A percentile compares a stretch with the other conserved stretches of the same genome.
Evolutionary conservation across 352 stramenopile genomes (phyloP).

Genomic region (Globisporangium okanoganense): DNA sequence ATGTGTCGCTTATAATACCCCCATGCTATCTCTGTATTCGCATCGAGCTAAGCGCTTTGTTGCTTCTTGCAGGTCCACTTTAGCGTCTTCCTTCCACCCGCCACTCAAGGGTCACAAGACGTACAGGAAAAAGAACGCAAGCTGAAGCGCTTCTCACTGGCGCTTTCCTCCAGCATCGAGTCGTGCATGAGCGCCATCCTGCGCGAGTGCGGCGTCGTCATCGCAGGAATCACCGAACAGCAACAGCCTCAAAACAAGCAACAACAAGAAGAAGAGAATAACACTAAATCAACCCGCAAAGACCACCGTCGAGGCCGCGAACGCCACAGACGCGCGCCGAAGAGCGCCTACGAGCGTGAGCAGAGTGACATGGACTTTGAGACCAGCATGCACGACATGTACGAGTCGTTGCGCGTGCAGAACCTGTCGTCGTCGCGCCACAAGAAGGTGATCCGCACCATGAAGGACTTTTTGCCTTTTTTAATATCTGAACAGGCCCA

Average conservation of each 20-base stretch:
- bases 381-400: conserved; percentile 39
- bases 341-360: conserved; percentile 4
- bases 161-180: conserved; percentile 44
- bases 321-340: conserved; percentile 9
- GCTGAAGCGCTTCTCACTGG: conserved; percentile 48
- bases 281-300: not conserved
- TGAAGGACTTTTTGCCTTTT: conserved; percentile 40
- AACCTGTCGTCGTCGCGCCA: conserved; percentile 17
- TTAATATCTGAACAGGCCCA: conserved; percentile 33
- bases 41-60: not conserved
- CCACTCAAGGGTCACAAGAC: not conserved
- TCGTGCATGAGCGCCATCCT: conserved; percentile 44
- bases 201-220: conserved; percentile 39
- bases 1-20: not conserved
- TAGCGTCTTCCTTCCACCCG: conserved; percentile 23
- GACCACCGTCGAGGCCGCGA: conserved; percentile 1
- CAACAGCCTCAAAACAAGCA: not conserved
- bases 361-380: conserved; percentile 53
- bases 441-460: conserved; percentile 31
- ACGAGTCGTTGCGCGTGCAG: conserved; percentile 18
- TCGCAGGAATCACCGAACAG: conserved; percentile 15
- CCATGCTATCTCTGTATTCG: not conserved
- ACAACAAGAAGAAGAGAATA: not conserved
- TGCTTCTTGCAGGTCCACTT: conserved; percentile 28
- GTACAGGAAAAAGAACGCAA: conserved; percentile 7